phyloP scores from a whole-genome alignment of 2,329 filamentous ascomycete genomes.

The Phoma sp. region DNA sequence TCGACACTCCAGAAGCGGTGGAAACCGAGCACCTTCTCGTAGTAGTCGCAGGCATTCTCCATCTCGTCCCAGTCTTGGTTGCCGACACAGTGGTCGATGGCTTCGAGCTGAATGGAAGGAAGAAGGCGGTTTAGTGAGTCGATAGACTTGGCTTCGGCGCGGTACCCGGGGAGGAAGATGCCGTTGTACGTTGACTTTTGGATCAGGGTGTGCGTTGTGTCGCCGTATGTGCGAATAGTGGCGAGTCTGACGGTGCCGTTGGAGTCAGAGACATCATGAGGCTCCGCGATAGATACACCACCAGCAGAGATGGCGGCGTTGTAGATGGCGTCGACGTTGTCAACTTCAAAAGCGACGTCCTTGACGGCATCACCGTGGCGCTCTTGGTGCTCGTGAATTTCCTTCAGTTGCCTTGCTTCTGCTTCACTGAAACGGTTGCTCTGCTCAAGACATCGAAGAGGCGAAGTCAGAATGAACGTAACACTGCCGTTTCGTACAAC shows the following conservation, averaged over 20 bases:
- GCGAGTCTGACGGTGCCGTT: constrained; percentile 75
- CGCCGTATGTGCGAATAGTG: constrained; percentile 89
- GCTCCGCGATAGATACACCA: constrained; percentile 68
- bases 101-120: constrained; percentile 71
- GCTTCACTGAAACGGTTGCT: constrained; percentile 50
- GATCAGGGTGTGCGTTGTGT: constrained; percentile 93
- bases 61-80: constrained; percentile 97
- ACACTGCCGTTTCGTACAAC: constrained; percentile 80
- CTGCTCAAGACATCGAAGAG: constrained; percentile 64
- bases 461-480: constrained; percentile 84
- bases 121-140: constrained; percentile 61
- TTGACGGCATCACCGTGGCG: constrained; percentile 93
- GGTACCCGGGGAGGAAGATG: constrained; percentile 84
- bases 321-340: constrained; percentile 84
- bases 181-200: constrained; percentile 75
- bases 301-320: constrained; percentile 72
- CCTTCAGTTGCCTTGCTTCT: constrained; percentile 71
- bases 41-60: constrained; percentile 71
- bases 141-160: constrained; percentile 54
- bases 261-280: constrained; percentile 62
- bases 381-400: constrained; percentile 84
- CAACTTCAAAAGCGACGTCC: constrained; percentile 94
- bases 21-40: constrained; percentile 89
- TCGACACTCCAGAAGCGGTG: constrained; percentile 98
- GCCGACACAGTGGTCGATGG: constrained; percentile 95